Conservation (phyloP, 345 rosid genomes). For the Linum tenue region DNA sequence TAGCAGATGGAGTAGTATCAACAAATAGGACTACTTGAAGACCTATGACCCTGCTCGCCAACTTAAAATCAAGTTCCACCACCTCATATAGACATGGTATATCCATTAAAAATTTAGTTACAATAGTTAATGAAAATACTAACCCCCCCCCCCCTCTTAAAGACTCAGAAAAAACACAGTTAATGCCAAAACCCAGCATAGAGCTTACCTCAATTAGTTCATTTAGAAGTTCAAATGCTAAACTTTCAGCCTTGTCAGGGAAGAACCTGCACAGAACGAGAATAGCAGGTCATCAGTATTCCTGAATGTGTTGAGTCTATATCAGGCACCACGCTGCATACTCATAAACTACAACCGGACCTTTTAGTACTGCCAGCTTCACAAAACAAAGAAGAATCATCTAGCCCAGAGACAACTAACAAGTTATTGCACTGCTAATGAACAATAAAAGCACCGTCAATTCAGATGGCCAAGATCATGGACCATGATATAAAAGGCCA, state of each 20-base stretch:
- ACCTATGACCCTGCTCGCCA: neutral
- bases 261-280: conserved; percentile 51
- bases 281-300: neutral
- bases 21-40: neutral
- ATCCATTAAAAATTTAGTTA: neutral
- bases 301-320: neutral
- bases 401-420: neutral
- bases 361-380: neutral
- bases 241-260: conserved; percentile 62
- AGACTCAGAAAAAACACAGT: neutral
- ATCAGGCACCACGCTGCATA: conserved; percentile 12
- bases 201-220: conserved; percentile 55
- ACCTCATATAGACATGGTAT: neutral
- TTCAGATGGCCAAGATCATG: too few relatives aligned
- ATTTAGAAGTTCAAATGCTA: conserved; percentile 53
- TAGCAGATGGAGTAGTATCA: neutral
- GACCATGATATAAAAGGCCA: too few relatives aligned
- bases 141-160: neutral
- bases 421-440: too few relatives aligned
- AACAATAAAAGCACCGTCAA: too few relatives aligned
- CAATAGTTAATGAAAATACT: too few relatives aligned
- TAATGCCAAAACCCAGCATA: neutral
- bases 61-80: neutral
- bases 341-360: neutral
- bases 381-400: neutral